A percentile compares a stretch with the other conserved stretches of the same genome.
Evolutionary conservation across 1,284 basidiomycete genomes (phyloP).

Genomic region (Papiliotrema fonsecae): DNA sequence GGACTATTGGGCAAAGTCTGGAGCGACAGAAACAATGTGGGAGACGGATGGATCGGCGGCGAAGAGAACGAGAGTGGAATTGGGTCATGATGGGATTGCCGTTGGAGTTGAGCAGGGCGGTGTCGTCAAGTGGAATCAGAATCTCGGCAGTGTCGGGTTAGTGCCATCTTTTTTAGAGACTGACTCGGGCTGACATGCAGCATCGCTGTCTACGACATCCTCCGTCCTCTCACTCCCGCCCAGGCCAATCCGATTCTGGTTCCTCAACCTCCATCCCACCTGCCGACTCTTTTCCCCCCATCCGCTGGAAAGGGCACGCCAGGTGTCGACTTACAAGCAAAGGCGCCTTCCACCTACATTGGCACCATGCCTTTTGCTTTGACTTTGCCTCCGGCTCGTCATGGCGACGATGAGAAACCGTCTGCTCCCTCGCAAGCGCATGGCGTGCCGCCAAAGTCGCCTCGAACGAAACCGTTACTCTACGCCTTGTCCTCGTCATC

Average conservation of each 20-base stretch:
- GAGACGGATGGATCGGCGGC: slow-evolving; percentile 21
- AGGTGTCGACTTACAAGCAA: slow-evolving; percentile 24
- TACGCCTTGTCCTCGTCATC: slow-evolving; percentile 43
- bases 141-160: slow-evolving; percentile 41
- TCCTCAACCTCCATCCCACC: slow-evolving; percentile 43
- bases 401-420: neutral
- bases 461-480: slow-evolving; percentile 20
- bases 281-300: slow-evolving; percentile 33
- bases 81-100: slow-evolving; percentile 41
- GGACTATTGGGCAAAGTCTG: slow-evolving; percentile 40
- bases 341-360: slow-evolving; percentile 40
- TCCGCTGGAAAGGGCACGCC: slow-evolving; percentile 14
- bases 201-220: slow-evolving; percentile 46
- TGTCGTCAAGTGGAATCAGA: slow-evolving; percentile 34
- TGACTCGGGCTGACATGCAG: slow-evolving; percentile 12
- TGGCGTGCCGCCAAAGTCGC: neutral
- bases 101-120: slow-evolving; percentile 39
- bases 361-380: slow-evolving; percentile 30
- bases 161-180: neutral
- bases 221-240: slow-evolving; percentile 31
- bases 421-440: neutral
- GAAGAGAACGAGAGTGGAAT: slow-evolving; percentile 38
- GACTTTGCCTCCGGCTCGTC: slow-evolving; percentile 12
- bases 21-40: slow-evolving; percentile 18
- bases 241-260: slow-evolving; percentile 44